These are phyloP conservation scores for Chalciporus chontae DNA, from an alignment of 768 basidiomycete genomes.

Conservation along the genomic window DNA sequence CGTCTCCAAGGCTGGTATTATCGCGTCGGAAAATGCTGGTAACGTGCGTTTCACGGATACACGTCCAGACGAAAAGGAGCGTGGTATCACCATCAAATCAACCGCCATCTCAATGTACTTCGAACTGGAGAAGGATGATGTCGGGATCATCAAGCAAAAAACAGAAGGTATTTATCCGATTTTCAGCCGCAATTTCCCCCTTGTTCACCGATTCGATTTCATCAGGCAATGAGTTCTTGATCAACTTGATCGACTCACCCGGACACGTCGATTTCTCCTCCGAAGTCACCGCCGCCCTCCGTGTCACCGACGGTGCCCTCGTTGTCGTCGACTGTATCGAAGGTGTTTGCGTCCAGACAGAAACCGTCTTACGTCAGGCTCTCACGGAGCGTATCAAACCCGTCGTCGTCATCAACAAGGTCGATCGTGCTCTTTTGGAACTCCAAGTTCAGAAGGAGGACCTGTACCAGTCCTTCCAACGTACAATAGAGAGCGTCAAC, in stretches of 20 bases:
- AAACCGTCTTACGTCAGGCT: conserved; percentile 97
- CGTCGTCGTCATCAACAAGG: conserved; percentile 99
- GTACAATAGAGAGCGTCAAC: conserved; percentile 97
- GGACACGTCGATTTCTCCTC: conserved; percentile 99
- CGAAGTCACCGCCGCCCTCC: conserved; percentile 98
- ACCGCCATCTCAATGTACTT: conserved; percentile 99
- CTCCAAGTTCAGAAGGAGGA: conserved; percentile 96
- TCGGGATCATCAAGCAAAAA: conserved; percentile 87
- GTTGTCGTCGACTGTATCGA: conserved; percentile 99
- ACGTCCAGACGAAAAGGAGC: conserved; percentile 96
- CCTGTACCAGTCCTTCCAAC: conserved; percentile 95
- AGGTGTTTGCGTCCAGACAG: conserved; percentile 99
- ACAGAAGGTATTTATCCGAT: conserved; percentile 63
- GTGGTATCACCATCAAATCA: conserved; percentile 99
- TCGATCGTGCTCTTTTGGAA: conserved; percentile 98
- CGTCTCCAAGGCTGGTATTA: conserved; percentile 99
- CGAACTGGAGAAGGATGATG: conserved; percentile 87
- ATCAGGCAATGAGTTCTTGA: conserved; percentile 91
- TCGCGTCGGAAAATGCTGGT: conserved; percentile 90
- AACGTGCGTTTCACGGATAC: conserved; percentile 98
- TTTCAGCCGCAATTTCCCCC: conserved; percentile 1
- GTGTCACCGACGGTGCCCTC: conserved; percentile 99
- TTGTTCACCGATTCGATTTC: conserved; percentile 4
- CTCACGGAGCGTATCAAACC: conserved; percentile 99
- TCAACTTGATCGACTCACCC: conserved; percentile 99